A percentile compares a stretch with the other conserved stretches of the same genome.
Evolutionary conservation across 306 rosid genomes (phyloP).

Genomic region (Rosa multiflora): DNA sequence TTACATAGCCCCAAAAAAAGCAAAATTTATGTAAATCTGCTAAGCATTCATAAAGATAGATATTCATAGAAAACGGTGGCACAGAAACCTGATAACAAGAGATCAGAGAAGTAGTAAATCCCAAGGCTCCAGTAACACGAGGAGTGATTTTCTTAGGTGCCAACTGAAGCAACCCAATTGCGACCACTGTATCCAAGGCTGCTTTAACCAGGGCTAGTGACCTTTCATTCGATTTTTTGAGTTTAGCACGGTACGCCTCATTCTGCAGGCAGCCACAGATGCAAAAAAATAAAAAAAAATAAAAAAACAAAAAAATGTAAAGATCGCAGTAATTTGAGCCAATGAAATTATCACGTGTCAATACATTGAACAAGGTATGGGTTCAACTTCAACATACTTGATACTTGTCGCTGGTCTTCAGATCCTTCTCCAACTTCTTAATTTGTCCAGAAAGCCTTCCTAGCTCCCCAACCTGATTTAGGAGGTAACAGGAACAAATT

Average conservation of each 20-base stretch:
- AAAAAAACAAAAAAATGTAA: not conserved
- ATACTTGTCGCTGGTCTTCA: slow-evolving; percentile 57
- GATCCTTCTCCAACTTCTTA: slow-evolving; percentile 88
- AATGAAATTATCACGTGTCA: not conserved
- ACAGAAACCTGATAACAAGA: slow-evolving; percentile 87
- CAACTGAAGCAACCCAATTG: slow-evolving; percentile 88
- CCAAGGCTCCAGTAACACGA: slow-evolving; percentile 90
- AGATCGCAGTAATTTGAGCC: not conserved
- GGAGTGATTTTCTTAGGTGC: slow-evolving; percentile 86
- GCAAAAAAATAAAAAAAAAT: not conserved
- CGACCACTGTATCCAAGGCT: slow-evolving; percentile 76
- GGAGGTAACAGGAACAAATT: slow-evolving; percentile 17
- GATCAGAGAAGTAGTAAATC: slow-evolving; percentile 80
- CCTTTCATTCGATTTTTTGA: slow-evolving; percentile 75
- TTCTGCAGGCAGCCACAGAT: slow-evolving; percentile 52
- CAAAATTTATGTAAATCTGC: not conserved
- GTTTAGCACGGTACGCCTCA: slow-evolving; percentile 71
- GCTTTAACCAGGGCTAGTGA: slow-evolving; percentile 82
- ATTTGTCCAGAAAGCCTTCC: slow-evolving; percentile 84
- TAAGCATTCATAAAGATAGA: not conserved
- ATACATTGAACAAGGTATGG: not conserved
- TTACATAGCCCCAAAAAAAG: not conserved
- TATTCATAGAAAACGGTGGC: not conserved
- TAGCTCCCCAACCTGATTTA: slow-evolving; percentile 78
- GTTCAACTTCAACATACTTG: slow-evolving; percentile 59